Conservation (phyloP, 164 flowering plant genomes). For the Umbilicus rupestris region DNA sequence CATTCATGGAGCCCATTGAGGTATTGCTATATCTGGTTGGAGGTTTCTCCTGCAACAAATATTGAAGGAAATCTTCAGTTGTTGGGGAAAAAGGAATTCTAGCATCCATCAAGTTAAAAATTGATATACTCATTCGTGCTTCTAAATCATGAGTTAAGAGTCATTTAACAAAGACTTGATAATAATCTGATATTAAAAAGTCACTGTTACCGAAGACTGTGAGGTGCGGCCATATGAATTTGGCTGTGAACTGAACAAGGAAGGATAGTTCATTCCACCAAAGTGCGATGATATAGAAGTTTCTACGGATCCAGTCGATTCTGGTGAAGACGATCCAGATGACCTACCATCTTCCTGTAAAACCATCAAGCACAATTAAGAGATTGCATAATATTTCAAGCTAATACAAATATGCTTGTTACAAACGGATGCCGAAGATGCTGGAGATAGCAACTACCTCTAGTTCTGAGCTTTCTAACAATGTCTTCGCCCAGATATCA, state of each 20-base stretch:
- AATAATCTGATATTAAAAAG: neutral
- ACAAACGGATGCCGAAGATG: neutral
- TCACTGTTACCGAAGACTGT: constrained; percentile 41
- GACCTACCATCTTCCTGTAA: constrained; percentile 89
- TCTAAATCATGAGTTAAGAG: neutral
- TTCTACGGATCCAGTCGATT: constrained; percentile 89
- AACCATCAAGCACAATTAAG: neutral
- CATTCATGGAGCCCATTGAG: constrained; percentile 24
- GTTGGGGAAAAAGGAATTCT: neutral
- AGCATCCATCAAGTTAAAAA: neutral
- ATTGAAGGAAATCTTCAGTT: neutral
- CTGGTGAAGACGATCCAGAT: constrained; percentile 92
- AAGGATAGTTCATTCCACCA: constrained; percentile 96
- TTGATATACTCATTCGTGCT: neutral
- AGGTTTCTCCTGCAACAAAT: constrained; percentile 50
- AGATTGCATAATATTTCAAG: neutral
- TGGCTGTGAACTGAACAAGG: constrained; percentile 87
- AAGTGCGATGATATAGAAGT: constrained; percentile 97
- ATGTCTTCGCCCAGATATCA: constrained; percentile 99
- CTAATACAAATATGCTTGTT: neutral
- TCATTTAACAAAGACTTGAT: neutral
- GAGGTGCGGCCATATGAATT: constrained; percentile 47
- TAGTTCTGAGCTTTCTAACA: constrained; percentile 67
- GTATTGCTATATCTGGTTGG: constrained; percentile 47
- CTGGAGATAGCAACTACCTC: constrained; percentile 38